Conservation (phyloP, 305 asterid species). For the Petunia hybrid region DNA sequence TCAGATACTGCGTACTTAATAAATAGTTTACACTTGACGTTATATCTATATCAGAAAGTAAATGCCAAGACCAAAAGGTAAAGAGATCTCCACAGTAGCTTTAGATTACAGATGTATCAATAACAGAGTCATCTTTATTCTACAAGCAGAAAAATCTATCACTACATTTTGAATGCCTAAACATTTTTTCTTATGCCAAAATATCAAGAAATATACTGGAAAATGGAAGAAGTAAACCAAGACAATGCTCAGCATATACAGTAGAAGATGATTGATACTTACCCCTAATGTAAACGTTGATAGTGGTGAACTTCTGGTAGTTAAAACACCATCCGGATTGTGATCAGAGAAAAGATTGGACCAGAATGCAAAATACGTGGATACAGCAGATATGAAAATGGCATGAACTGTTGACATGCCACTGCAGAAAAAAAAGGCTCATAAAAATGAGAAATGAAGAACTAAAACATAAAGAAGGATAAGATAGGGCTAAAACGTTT, state of each 20-base stretch:
- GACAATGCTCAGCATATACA: conserved; percentile 21
- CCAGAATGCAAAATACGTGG: conserved; percentile 90
- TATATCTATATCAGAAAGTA: neutral
- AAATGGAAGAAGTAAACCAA: neutral
- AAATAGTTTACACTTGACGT: neutral
- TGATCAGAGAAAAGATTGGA: conserved; percentile 81
- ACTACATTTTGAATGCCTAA: conserved; percentile 10
- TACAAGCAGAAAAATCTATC: neutral
- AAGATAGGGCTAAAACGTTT: conserved; percentile 37
- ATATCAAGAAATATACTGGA: neutral
- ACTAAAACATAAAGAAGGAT: conserved; percentile 25
- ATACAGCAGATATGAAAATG: conserved; percentile 69
- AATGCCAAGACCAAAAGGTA: too few relatives aligned
- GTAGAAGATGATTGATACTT: conserved; percentile 43
- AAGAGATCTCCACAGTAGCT: too few relatives aligned
- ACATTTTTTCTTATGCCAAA: neutral
- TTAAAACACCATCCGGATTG: conserved; percentile 59
- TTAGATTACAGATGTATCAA: conserved; percentile 1
- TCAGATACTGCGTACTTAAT: neutral
- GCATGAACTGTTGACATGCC: conserved; percentile 94
- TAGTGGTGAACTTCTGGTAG: conserved; percentile 70
- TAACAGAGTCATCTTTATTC: conserved; percentile 10
- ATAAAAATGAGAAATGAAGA: conserved; percentile 3
- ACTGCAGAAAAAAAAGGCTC: conserved; percentile 58
- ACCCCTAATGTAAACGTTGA: conserved; percentile 92